Conservation (phyloP, 2,329 filamentous ascomycete species). For the Fulvia fulva region DNA sequence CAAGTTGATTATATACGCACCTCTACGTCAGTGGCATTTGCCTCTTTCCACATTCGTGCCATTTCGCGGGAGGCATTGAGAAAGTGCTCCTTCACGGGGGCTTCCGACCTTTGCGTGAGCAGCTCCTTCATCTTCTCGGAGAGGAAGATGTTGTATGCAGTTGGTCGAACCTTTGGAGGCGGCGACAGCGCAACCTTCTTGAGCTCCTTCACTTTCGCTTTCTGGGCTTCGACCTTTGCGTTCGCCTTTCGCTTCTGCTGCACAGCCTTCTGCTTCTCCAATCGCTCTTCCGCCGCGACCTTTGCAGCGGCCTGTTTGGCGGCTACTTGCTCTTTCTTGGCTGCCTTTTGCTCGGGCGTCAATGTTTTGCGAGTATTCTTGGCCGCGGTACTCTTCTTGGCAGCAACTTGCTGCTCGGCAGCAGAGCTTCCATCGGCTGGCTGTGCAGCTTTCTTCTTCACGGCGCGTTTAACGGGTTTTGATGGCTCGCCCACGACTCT, state of each 20-base stretch:
- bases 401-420: slow-evolving; percentile 22
- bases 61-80: slow-evolving; percentile 38
- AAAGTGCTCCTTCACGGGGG: slow-evolving; percentile 20
- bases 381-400: slow-evolving; percentile 19
- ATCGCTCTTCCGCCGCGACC: slow-evolving; percentile 10
- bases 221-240: slow-evolving; percentile 19
- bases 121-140: slow-evolving; percentile 24
- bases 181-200: slow-evolving; percentile 41
- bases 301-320: slow-evolving; percentile 6
- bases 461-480: slow-evolving; percentile 28
- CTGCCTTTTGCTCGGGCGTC: slow-evolving; percentile 21
- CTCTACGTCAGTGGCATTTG: slow-evolving; percentile 45
- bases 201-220: slow-evolving; percentile 32
- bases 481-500: slow-evolving; percentile 32
- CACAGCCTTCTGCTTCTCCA: slow-evolving; percentile 2
- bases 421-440: slow-evolving; percentile 17
- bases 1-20: slow-evolving; percentile 28
- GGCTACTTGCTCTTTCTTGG: neutral
- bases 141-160: slow-evolving; percentile 30
- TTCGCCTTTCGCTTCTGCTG: slow-evolving; percentile 8
- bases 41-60: slow-evolving; percentile 43
- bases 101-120: slow-evolving; percentile 4
- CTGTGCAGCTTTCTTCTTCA: slow-evolving; percentile 25
- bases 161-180: slow-evolving; percentile 23
- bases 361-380: slow-evolving; percentile 16